These are phyloP conservation scores for Annulohypoxylon truncatum DNA, from an alignment of 2,329 filamentous ascomycete genomes.

Conservation along the genomic window DNA sequence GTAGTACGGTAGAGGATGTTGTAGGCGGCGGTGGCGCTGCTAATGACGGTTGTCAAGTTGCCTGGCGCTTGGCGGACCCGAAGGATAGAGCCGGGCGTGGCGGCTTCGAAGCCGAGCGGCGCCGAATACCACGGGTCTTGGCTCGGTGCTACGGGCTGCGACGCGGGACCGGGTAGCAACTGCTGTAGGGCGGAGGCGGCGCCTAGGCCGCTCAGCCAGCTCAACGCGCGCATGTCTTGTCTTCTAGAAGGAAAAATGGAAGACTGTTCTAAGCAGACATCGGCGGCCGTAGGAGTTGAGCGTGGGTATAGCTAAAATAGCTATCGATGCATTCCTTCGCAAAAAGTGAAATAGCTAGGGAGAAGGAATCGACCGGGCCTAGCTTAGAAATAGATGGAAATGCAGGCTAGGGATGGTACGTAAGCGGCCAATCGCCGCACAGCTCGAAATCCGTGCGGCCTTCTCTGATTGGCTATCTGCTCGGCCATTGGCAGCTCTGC, in stretches of 20 bases:
- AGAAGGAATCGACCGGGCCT: background rate
- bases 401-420: background rate
- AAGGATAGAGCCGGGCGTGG: slow-evolving; percentile 47
- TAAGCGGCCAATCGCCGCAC: background rate
- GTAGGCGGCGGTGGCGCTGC: slow-evolving; percentile 42
- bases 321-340: background rate
- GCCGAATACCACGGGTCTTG: slow-evolving; percentile 52
- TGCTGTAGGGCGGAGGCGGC: background rate
- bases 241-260: slow-evolving; percentile 4
- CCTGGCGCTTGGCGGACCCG: slow-evolving; percentile 47
- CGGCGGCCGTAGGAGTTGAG: background rate
- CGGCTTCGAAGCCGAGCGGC: slow-evolving; percentile 46
- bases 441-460: background rate
- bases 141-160: slow-evolving; percentile 42
- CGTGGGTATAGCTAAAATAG: background rate
- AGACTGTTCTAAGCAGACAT: background rate
- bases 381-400: background rate
- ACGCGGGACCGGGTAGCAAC: background rate
- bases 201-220: slow-evolving; percentile 6
- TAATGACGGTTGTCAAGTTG: slow-evolving; percentile 33
- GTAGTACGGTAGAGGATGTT: slow-evolving; percentile 56
- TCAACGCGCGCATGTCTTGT: slow-evolving; percentile 11
- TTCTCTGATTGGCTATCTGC: background rate
- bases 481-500: too few relatives aligned
- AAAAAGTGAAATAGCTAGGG: background rate